Evolutionary conservation across 495 filamentous ascomycete genomes (phyloP), one percentile per base, ranked within the genome.

Genomic region (Astrothelium macrocarpum): DNA sequence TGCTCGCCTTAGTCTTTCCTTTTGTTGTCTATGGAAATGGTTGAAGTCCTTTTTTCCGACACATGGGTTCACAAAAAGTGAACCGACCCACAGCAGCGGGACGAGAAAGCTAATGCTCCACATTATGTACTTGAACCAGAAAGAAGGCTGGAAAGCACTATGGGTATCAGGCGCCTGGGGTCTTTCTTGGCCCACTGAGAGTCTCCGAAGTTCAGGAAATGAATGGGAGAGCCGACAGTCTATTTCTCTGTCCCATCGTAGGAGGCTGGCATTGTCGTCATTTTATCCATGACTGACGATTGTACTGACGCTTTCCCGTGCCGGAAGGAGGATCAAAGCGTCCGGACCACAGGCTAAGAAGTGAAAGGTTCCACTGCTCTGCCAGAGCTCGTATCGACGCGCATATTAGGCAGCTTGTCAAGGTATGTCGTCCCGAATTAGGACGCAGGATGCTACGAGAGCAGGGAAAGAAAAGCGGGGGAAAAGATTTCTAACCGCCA

Each of bases 21-120:
- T 42, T 23, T 62, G 60, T 26, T 45, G 60, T 45, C 60, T 45
- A 31, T 45, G 36, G 23, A 26, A 62, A 46, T 62, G 32, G 7
- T 62, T 62, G 60, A 62, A 62, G 60, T 62, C 60, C 28, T 32
- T 46, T 23, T 62, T 62, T 1, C 12, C 60, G 4, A 29, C 60
- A 45, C 20, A 23, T 4, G n/a, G 23, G 49, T 56, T 25, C 25
- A 56, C 49, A 11, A 56, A 29, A 4, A 56, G 49, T 25, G 29
- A 29, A 25, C 49, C 49, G 10, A 56, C 20, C 7, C 49, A 56
- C 20, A 56, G 25, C 2, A 56, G 49, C 49, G 49, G 29, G 25
- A 56, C 23, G 1, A 56, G 49, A 56, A 16, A 56, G 4, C 49
- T 56, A 20, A 20, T 29, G 49, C 25, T 56, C 49, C 49, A 56